These are phyloP conservation scores for Geopyxis carbonaria DNA, from an alignment of 495 filamentous ascomycete genomes.

Conservation along the genomic window DNA sequence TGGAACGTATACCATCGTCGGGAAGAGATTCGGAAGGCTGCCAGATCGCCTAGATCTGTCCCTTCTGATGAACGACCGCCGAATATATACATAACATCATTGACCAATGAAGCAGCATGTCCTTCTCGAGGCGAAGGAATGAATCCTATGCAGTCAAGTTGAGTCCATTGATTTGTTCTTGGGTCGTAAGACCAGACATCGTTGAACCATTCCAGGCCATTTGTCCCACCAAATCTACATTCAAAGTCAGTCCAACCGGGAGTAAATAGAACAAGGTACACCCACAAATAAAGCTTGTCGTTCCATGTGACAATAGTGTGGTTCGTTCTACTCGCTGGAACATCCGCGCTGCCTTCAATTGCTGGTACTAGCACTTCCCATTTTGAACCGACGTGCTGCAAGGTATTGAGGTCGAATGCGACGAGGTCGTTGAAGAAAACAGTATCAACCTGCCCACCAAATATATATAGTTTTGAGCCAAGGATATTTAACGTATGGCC, in stretches of 20 bases:
- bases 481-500: constrained; percentile 93
- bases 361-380: constrained; percentile 81
- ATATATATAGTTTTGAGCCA: constrained; percentile 90
- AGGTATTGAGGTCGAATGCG: constrained; percentile 86
- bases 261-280: too few species aligned
- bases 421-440: constrained; percentile 97
- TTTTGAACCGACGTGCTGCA: constrained; percentile 71
- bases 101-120: constrained; percentile 80
- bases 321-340: constrained; percentile 87
- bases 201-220: constrained; percentile 90
- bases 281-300: constrained; percentile 86
- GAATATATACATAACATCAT: constrained; percentile 98
- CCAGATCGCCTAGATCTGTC: constrained; percentile 77
- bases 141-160: constrained; percentile 90
- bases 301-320: constrained; percentile 84
- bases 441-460: constrained; percentile 93
- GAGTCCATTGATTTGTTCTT: constrained; percentile 59
- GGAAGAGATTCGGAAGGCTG: constrained; percentile 82
- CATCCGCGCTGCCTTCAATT: constrained; percentile 50
- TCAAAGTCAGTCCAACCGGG: constrained; percentile 19
- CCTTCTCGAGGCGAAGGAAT: constrained; percentile 88
- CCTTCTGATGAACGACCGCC: constrained; percentile 92
- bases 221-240: constrained; percentile 82
- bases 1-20: constrained; percentile 98
- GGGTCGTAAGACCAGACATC: constrained; percentile 96